Evolutionary conservation across 768 basidiomycete genomes (phyloP).

Genomic region (Naematelia aurantialba): DNA sequence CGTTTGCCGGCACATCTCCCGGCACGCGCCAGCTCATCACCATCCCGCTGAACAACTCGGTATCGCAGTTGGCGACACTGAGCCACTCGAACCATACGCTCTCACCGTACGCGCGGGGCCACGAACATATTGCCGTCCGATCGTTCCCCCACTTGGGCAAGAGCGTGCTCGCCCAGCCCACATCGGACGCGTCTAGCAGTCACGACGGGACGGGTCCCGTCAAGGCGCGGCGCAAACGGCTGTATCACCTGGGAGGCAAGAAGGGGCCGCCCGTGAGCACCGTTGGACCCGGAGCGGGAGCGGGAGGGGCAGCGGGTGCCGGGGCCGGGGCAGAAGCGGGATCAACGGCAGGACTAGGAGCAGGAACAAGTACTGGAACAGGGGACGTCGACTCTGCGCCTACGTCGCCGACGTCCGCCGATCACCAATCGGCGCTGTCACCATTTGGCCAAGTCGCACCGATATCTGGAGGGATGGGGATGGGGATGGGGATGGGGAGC

Average conservation of each 20-base stretch:
- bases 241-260: constrained; percentile 59
- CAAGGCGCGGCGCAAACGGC: constrained; percentile 73
- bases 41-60: constrained; percentile 60
- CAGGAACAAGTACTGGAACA: too few relatives aligned
- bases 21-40: constrained; percentile 36
- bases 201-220: constrained; percentile 54
- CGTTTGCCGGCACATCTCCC: constrained; percentile 29
- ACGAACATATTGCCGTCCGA: constrained; percentile 87
- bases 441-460: too few relatives aligned
- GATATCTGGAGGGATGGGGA: too few relatives aligned
- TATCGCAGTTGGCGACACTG: constrained; percentile 81
- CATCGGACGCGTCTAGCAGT: neutral
- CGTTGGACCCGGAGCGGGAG: neutral
- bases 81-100: constrained; percentile 87
- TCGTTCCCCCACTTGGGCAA: constrained; percentile 63
- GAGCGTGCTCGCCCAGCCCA: neutral
- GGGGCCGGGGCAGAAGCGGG: too few relatives aligned
- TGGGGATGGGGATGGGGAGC: constrained; percentile 3
- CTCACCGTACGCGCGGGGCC: constrained; percentile 83
- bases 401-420: neutral
- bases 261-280: constrained; percentile 2
- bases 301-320: neutral
- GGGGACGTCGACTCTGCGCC: neutral
- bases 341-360: too few relatives aligned
- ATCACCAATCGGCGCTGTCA: neutral